A percentile compares a stretch with the other conserved stretches of the same genome.
Conservation (phyloP, 768 basidiomycete species). For the Kwoniella sp. region DNA sequence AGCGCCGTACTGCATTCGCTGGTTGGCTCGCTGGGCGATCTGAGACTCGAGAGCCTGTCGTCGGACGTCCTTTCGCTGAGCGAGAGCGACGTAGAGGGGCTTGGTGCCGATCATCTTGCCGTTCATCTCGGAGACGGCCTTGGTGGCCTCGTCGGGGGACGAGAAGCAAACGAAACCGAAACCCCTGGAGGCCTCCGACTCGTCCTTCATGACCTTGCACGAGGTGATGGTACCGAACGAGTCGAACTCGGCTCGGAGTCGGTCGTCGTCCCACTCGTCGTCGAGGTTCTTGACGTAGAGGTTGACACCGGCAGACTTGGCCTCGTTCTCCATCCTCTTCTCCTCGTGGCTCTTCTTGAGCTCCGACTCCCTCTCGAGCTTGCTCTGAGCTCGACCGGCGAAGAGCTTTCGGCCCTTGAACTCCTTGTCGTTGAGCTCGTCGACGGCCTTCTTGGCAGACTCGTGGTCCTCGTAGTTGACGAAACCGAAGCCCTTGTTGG, state of each 20-base stretch:
- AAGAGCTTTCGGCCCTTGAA: conserved; percentile 82
- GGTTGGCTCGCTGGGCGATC: conserved; percentile 88
- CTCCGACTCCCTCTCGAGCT: conserved; percentile 96
- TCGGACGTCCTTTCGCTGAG: conserved; percentile 96
- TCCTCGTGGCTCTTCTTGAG: conserved; percentile 84
- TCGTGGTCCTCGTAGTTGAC: conserved; percentile 95
- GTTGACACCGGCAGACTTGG: conserved; percentile 98
- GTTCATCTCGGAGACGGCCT: conserved; percentile 99
- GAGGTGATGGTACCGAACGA: conserved; percentile 95
- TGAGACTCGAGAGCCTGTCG: conserved; percentile 98
- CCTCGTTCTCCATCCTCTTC: conserved; percentile 92
- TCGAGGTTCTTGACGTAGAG: conserved; percentile 99
- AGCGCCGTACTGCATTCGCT: conserved; percentile 92
- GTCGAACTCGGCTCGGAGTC: conserved; percentile 92
- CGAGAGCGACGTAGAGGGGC: conserved; percentile 96
- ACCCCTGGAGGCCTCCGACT: conserved; percentile 80
- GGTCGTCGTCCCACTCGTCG: conserved; percentile 88
- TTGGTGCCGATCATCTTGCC: conserved; percentile 99
- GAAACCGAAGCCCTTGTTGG: conserved; percentile 92
- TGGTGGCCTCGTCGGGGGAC: conserved; percentile 95
- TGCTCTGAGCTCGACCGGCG: conserved; percentile 96
- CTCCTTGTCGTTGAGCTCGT: conserved; percentile 79
- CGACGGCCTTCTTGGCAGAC: conserved; percentile 83
- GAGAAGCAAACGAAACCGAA: conserved; percentile 99
- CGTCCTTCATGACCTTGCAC: conserved; percentile 99